Evolutionary conservation across 495 filamentous ascomycete genomes (phyloP).

Genomic region (Lasiosphaeria hispida): DNA sequence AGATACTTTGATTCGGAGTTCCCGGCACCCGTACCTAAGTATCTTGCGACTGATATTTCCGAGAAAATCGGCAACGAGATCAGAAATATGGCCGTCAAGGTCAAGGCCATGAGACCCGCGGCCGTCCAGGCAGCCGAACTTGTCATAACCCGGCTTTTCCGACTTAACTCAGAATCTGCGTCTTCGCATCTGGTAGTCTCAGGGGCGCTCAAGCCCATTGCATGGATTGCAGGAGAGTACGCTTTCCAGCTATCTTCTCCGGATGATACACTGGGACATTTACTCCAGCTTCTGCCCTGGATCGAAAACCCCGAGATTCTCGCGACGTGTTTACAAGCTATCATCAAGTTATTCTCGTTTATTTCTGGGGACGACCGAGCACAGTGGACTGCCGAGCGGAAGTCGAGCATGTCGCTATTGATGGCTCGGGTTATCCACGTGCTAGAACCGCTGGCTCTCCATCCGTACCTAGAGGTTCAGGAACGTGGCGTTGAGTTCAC

Average conservation of each 20-base stretch:
- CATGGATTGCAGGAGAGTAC: slow-evolving; percentile 89
- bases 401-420: slow-evolving; percentile 68
- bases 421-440: slow-evolving; percentile 78
- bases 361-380: slow-evolving; percentile 55
- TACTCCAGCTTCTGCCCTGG: slow-evolving; percentile 65
- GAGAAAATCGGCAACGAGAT: slow-evolving; percentile 78
- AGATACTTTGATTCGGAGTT: slow-evolving; percentile 32
- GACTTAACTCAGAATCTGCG: slow-evolving; percentile 42
- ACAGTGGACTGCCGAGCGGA: slow-evolving; percentile 62
- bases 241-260: slow-evolving; percentile 63
- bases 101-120: slow-evolving; percentile 71
- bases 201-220: slow-evolving; percentile 66
- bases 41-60: slow-evolving; percentile 51
- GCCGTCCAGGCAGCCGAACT: slow-evolving; percentile 83
- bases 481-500: slow-evolving; percentile 90
- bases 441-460: slow-evolving; percentile 69
- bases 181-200: slow-evolving; percentile 39
- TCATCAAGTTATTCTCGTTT: slow-evolving; percentile 76
- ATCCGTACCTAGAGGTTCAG: slow-evolving; percentile 92
- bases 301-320: slow-evolving; percentile 58
- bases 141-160: slow-evolving; percentile 52
- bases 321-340: slow-evolving; percentile 77
- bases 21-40: slow-evolving; percentile 41
- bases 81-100: slow-evolving; percentile 87
- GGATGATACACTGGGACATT: slow-evolving; percentile 62